Conservation (phyloP, 305 asterid genomes). For the Fraxinus ornus region DNA sequence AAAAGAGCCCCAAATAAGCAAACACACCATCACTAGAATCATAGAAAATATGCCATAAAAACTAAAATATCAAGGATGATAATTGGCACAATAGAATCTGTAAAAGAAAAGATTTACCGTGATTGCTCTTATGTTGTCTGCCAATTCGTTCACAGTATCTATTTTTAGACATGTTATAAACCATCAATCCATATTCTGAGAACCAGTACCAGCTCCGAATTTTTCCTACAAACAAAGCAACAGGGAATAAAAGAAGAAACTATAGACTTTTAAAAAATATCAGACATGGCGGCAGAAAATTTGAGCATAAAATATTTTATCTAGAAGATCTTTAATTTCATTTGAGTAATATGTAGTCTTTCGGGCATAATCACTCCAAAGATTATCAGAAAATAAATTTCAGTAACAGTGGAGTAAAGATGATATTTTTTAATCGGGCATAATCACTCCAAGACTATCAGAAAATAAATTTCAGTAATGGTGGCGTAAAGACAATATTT, state of each 20-base stretch:
- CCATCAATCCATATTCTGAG: constrained; percentile 83
- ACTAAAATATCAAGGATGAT: constrained; percentile 15
- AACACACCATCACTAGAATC: neutral
- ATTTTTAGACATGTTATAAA: constrained; percentile 86
- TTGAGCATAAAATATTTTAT: neutral
- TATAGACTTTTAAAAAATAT: constrained; percentile 12
- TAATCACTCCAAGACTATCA: neutral
- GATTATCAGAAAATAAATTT: neutral
- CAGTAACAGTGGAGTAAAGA: neutral
- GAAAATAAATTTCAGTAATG: neutral
- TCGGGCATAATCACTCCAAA: neutral
- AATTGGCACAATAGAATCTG: constrained; percentile 1
- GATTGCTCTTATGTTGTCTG: constrained; percentile 96
- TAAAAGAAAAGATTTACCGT: constrained; percentile 47
- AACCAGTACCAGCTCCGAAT: constrained; percentile 96
- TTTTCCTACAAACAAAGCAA: constrained; percentile 53
- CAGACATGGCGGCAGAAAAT: constrained; percentile 1
- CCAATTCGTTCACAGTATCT: constrained; percentile 96
- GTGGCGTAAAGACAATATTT: neutral
- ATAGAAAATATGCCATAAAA: neutral
- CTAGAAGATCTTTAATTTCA: neutral
- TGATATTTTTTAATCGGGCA: neutral
- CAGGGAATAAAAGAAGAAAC: constrained; percentile 19
- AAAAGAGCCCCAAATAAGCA: neutral
- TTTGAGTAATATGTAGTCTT: neutral